Conservation (phyloP, 768 basidiomycete genomes). For the Phlebiopsis gigantea region DNA sequence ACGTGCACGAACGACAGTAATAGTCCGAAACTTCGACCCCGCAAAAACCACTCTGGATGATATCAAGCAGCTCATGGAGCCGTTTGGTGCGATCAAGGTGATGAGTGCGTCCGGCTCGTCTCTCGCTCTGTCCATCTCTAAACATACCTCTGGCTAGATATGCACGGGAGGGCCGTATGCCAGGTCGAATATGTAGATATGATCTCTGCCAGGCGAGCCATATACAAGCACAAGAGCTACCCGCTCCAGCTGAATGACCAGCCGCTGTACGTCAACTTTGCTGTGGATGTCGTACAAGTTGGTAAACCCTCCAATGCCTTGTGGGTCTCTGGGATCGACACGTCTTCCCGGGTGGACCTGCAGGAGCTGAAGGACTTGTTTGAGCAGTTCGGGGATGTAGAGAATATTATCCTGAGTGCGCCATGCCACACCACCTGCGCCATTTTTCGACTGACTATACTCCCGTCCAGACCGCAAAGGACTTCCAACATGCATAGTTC, state of each 20-base stretch:
- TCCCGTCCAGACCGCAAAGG: background rate
- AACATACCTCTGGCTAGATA: background rate
- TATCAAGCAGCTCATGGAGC: background rate
- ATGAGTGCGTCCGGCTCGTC: background rate
- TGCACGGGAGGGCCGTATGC: background rate
- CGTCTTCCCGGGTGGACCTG: background rate
- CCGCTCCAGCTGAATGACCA: background rate
- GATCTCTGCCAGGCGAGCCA: background rate
- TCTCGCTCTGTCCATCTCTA: background rate
- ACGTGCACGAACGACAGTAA: background rate
- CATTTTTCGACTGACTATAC: background rate
- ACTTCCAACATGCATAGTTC: background rate
- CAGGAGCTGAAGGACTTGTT: background rate
- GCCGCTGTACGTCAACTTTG: background rate
- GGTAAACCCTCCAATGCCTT: background rate
- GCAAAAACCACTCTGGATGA: background rate
- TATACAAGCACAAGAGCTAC: background rate
- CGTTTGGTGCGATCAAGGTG: background rate
- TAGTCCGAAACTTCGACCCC: background rate
- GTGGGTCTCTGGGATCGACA: slow-evolving; percentile 1
- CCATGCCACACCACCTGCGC: background rate
- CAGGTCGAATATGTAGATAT: background rate
- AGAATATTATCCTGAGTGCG: slow-evolving; percentile 3
- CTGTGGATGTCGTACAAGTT: background rate
- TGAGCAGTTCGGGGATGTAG: background rate